phyloP scores from a whole-genome alignment of 2,329 filamentous ascomycete species.

The Akanthomyces uredinophilus region DNA sequence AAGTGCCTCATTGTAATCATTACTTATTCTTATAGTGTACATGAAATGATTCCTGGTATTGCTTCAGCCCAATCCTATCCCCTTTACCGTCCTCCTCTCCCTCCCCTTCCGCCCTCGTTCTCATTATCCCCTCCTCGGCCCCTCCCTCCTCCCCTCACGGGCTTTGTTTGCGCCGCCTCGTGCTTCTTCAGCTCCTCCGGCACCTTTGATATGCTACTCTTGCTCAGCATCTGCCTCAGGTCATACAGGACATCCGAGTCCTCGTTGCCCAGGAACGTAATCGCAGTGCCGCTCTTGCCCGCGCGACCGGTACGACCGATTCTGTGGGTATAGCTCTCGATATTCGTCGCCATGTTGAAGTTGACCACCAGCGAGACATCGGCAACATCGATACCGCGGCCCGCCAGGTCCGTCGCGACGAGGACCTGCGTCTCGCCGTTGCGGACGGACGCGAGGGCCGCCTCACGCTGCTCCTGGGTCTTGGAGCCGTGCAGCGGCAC shows the following conservation, averaged over 20 bases:
- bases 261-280: conserved; percentile 90
- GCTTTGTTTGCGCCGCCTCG: conserved; percentile 84
- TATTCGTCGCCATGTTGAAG: conserved; percentile 95
- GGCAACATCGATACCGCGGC: conserved; percentile 94
- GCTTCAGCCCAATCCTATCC: no score
- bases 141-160: conserved; percentile 32
- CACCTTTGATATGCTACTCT: conserved; percentile 81
- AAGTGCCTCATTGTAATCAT: background rate
- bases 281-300: conserved; percentile 91
- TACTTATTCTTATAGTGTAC: background rate
- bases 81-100: background rate
- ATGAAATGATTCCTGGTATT: background rate
- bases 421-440: conserved; percentile 78
- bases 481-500: conserved; percentile 94
- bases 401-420: conserved; percentile 91
- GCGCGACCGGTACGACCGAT: conserved; percentile 96
- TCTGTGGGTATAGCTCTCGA: conserved; percentile 94
- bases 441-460: conserved; percentile 79
- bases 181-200: conserved; percentile 88
- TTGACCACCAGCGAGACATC: conserved; percentile 94
- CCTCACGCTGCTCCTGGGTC: conserved; percentile 96
- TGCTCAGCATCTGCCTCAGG: conserved; percentile 89
- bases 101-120: conserved; percentile 20
- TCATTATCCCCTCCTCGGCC: conserved; percentile 25
- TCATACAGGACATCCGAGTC: conserved; percentile 91